These are phyloP conservation scores for Mycena crocata DNA, from an alignment of 768 basidiomycete species.

Conservation along the genomic window DNA sequence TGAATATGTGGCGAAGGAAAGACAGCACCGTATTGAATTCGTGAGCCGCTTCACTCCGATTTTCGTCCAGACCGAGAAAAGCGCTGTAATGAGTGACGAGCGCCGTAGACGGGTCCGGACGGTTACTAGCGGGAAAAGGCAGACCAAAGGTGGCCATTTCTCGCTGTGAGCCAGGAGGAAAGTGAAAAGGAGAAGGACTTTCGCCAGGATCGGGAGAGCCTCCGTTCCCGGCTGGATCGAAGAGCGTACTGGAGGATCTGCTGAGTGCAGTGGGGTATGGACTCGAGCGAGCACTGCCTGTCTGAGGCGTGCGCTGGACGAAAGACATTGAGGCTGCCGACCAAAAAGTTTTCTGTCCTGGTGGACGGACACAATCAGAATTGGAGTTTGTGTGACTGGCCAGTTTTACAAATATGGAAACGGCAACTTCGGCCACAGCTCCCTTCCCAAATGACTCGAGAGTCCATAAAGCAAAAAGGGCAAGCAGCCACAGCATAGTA, in stretches of 20 bases:
- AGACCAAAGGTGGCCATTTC: neutral
- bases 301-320: neutral
- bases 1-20: neutral
- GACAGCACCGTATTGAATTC: neutral
- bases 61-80: neutral
- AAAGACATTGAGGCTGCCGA: neutral
- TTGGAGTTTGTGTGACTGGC: too few species aligned
- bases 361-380: neutral
- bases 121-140: too few species aligned
- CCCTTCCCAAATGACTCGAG: neutral
- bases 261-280: too few species aligned
- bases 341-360: neutral
- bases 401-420: too few species aligned
- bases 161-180: neutral
- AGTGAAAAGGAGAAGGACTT: too few species aligned
- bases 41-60: neutral
- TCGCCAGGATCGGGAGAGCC: too few species aligned
- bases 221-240: too few species aligned
- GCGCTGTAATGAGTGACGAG: neutral
- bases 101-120: neutral
- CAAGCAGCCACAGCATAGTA: neutral
- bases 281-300: too few species aligned
- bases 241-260: too few species aligned
- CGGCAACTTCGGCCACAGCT: too few species aligned
- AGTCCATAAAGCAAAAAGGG: neutral